Evolutionary conservation across 768 basidiomycete species (phyloP).

Genomic region (Tulasnella sp.): DNA sequence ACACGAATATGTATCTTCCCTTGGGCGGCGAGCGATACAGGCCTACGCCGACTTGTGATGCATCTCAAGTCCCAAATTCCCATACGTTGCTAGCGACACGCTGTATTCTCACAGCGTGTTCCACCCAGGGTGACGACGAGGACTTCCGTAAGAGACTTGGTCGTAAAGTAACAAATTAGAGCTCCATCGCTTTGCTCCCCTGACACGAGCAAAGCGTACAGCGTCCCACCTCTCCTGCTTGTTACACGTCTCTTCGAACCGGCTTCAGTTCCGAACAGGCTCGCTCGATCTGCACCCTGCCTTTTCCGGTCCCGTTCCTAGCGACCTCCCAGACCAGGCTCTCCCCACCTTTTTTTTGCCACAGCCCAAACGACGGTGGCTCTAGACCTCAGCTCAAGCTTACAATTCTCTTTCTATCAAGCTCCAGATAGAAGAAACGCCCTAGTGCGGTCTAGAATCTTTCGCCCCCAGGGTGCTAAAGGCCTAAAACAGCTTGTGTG

Average conservation of each 20-base stretch:
- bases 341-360: background rate
- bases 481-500: background rate
- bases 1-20: background rate
- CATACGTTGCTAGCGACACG: background rate
- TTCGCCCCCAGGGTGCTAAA: background rate
- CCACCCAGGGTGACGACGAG: background rate
- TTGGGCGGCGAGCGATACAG: background rate
- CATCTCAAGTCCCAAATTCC: background rate
- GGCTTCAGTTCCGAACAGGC: background rate
- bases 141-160: constrained; percentile 6
- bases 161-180: background rate
- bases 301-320: background rate
- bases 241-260: background rate
- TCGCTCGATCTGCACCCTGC: background rate
- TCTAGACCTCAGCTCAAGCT: background rate
- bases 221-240: background rate
- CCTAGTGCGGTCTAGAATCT: background rate
- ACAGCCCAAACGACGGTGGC: background rate
- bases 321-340: background rate
- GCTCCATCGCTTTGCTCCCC: background rate
- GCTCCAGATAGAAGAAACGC: background rate
- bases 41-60: background rate
- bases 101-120: background rate
- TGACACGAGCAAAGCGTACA: background rate
- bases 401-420: background rate